Evolutionary conservation across 2,329 filamentous ascomycete genomes (phyloP), one percentile per base, ranked within the genome.

Genomic region (Beauveria bassiana): DNA sequence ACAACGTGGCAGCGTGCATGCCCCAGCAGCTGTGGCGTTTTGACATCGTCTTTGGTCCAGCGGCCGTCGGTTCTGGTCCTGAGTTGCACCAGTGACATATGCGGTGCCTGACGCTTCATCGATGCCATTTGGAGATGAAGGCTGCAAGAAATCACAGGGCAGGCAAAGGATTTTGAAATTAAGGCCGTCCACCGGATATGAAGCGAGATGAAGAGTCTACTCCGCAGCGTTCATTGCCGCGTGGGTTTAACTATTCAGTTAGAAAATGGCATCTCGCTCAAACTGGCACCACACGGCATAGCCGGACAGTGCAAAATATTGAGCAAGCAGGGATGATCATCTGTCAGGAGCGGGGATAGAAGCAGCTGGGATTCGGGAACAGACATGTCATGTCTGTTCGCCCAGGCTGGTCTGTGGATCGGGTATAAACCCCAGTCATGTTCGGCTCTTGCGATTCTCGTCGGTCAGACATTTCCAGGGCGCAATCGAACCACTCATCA

Each of bases 351-450:
- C 53, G 53, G 53, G 52, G 52, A 55, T 46, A 26, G 38, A 14
- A 55, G 42, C 53, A 45, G 38, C 26, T 45, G 24, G 26, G 34
- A 38, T 38, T 38, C 12, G 34, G 5, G 53, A 46, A 31, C 53
- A 47, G 42, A 34, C 54, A 58, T 50, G 16, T 16, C 22, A 58
- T 46, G 31, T 10, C 18, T 31, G 34, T 38, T 28, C 28, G 55
- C 40, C 54, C 31, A 18, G n/a, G 54, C 43, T 49, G 18, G 54
- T 57, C 45, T 58, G 45, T 50, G 55, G 55, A 58, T 31, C 55
- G 54, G 45, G 16, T 40, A 20, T 38, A 12, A 14, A 22, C 24
- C 14, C 18, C 20, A n/a, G 28, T 8, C 43, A 58, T 28, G 42
- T 40, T 40, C 51, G 28, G 31, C 43, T 50, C 31, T 31, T 50